Conservation (phyloP, 768 basidiomycete genomes). For the Lyophyllum semitale region DNA sequence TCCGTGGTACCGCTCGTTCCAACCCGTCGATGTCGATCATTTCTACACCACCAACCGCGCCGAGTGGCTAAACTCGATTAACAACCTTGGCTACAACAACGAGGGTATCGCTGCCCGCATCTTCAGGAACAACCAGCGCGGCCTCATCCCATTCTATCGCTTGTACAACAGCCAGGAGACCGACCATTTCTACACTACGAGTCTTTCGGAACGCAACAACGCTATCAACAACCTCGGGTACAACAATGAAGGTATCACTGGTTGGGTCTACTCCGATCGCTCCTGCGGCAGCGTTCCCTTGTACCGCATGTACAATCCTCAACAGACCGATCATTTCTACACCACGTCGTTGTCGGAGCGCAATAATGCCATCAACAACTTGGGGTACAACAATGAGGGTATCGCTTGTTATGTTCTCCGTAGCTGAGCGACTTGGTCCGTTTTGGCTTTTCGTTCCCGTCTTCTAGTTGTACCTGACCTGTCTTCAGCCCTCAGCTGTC, state of each 20-base stretch:
- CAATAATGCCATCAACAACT: background rate
- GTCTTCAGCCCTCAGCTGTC: too few relatives aligned
- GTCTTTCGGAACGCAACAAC: slow-evolving; percentile 7
- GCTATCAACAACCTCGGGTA: slow-evolving; percentile 15
- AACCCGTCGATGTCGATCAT: slow-evolving; percentile 4
- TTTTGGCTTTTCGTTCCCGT: background rate
- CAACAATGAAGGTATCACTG: slow-evolving; percentile 15
- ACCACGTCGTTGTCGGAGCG: slow-evolving; percentile 17
- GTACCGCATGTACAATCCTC: slow-evolving; percentile 17
- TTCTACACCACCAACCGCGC: slow-evolving; percentile 9
- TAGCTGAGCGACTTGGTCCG: background rate
- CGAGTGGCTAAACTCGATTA: slow-evolving; percentile 7
- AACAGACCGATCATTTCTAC: slow-evolving; percentile 20
- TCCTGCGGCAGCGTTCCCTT: slow-evolving; percentile 13
- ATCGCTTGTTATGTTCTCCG: slow-evolving; percentile 6
- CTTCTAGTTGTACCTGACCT: background rate
- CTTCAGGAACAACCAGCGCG: slow-evolving; percentile 5
- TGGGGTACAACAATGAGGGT: slow-evolving; percentile 1
- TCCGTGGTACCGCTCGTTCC: slow-evolving; percentile 8
- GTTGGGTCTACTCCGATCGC: slow-evolving; percentile 11
- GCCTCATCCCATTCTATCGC: slow-evolving; percentile 21
- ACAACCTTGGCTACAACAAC: slow-evolving; percentile 6
- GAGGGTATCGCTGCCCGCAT: slow-evolving; percentile 13
- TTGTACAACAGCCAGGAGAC: slow-evolving; percentile 9
- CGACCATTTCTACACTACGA: slow-evolving; percentile 25